Conservation (phyloP, 2,329 filamentous ascomycete genomes). For the Claviceps cyperi region DNA sequence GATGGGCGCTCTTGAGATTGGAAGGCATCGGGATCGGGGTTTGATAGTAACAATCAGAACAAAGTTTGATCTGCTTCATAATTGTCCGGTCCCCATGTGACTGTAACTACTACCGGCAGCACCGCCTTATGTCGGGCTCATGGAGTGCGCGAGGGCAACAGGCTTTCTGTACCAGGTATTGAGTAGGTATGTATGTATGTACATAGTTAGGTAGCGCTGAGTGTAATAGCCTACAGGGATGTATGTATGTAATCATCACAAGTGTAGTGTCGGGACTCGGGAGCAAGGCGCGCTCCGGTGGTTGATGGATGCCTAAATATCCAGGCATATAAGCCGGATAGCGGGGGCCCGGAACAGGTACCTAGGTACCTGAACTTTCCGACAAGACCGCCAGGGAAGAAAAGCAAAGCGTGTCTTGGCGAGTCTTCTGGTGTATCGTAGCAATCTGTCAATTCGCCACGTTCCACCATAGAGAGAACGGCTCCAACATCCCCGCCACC, state of each 20-base stretch:
- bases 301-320: constrained; percentile 9
- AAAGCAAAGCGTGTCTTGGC: not conserved
- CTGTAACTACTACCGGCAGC: not conserved
- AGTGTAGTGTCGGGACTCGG: too few relatives aligned
- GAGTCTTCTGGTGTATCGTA: not conserved
- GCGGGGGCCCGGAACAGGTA: not conserved
- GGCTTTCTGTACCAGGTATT: too few relatives aligned
- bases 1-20: not conserved
- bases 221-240: too few relatives aligned
- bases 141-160: too few relatives aligned
- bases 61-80: not conserved
- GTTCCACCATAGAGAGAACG: constrained; percentile 4
- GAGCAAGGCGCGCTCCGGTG: too few relatives aligned
- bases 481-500: constrained; percentile 6
- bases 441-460: constrained; percentile 4
- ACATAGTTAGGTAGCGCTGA: too few relatives aligned
- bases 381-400: not conserved
- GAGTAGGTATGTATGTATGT: too few relatives aligned
- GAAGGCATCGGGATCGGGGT: constrained; percentile 15
- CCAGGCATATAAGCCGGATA: constrained; percentile 8
- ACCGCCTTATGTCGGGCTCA: too few relatives aligned
- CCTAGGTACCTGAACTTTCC: not conserved
- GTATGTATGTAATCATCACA: too few relatives aligned
- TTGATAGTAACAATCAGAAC: constrained; percentile 2
- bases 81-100: not conserved